Evolutionary conservation across 2,329 filamentous ascomycete species (phyloP).

Genomic region (Epichloe gansuensis): DNA sequence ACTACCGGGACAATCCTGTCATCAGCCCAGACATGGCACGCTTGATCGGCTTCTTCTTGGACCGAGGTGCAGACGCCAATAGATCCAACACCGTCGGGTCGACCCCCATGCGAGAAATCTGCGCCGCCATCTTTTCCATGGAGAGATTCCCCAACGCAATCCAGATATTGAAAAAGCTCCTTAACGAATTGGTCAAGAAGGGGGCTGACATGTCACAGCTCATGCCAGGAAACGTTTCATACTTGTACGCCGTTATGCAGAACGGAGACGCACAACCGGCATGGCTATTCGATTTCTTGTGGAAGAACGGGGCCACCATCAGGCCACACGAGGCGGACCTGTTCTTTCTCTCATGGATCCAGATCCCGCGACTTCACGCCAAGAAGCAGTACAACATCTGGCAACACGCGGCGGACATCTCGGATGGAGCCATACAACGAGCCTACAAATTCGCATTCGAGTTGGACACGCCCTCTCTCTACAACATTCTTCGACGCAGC

Average conservation of each 20-base stretch:
- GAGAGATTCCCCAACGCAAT: neutral
- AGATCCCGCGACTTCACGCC: neutral
- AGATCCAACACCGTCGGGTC: neutral
- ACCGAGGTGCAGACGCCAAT: conserved; percentile 1
- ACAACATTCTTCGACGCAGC: neutral
- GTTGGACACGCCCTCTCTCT: neutral
- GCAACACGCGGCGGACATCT: neutral
- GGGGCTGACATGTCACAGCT: neutral
- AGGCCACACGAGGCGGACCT: neutral
- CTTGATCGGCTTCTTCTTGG: neutral
- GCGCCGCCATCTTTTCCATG: neutral
- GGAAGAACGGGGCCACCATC: neutral
- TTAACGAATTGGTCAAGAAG: neutral
- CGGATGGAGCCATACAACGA: neutral
- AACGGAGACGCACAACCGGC: neutral
- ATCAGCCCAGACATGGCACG: neutral
- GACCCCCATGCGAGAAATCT: neutral
- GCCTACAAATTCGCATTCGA: neutral
- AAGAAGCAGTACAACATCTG: neutral
- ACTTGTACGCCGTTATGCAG: neutral
- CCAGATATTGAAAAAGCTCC: neutral
- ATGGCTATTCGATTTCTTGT: neutral
- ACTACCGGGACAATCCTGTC: neutral
- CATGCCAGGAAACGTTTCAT: neutral
- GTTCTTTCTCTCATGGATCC: neutral